Conservation (phyloP, 176 grass and related monocot species). For the Avena eriantha region DNA sequence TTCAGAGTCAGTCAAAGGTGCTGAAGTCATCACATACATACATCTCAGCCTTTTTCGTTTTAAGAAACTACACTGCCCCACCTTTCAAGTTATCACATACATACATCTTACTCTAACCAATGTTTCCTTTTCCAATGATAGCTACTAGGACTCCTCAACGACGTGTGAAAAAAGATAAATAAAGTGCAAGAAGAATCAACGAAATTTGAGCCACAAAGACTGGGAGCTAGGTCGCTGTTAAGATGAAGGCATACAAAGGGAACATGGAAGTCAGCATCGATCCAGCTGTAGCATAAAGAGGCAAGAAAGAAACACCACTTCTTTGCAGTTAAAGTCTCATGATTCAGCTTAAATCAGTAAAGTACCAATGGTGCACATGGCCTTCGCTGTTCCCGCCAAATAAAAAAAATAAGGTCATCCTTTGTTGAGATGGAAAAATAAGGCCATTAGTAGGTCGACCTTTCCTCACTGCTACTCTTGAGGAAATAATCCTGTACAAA, state of each 20-base stretch:
- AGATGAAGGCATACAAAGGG: not conserved
- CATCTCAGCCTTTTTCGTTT: not conserved
- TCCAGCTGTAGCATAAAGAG: not conserved
- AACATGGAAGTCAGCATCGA: not conserved
- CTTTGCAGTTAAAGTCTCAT: slow-evolving; percentile 6
- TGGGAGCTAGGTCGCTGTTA: not conserved
- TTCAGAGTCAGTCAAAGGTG: not conserved
- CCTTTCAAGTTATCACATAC: not conserved
- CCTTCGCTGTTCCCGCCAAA: not conserved
- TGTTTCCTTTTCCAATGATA: not conserved
- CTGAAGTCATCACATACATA: not conserved
- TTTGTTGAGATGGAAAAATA: not conserved
- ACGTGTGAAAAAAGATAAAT: not conserved
- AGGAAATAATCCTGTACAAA: slow-evolving; percentile 40
- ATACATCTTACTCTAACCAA: not conserved
- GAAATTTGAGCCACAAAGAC: not conserved
- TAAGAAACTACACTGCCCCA: too few relatives aligned
- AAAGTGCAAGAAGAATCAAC: not conserved
- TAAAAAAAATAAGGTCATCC: not conserved
- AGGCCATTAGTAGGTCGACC: not conserved
- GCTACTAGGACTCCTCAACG: not conserved
- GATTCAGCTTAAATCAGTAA: not conserved
- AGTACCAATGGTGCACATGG: not conserved
- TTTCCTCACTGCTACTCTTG: not conserved
- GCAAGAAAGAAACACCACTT: not conserved